Evolutionary conservation across 2,329 filamentous ascomycete species (phyloP).

Genomic region (Fusarium heterosporum): DNA sequence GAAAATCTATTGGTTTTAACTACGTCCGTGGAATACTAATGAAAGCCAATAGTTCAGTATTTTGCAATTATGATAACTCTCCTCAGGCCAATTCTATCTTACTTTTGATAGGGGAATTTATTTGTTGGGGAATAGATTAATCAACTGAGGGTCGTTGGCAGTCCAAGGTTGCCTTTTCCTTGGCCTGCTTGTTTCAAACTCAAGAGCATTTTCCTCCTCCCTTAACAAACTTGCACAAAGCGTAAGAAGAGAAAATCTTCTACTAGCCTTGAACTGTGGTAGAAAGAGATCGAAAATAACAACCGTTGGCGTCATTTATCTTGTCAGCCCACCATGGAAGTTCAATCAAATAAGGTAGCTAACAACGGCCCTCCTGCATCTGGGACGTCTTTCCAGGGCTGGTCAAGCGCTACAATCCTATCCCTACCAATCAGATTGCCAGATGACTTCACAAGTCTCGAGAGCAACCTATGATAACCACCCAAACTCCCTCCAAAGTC

Average conservation of each 20-base stretch:
- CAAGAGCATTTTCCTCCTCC: background rate
- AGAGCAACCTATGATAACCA: conserved; percentile 38
- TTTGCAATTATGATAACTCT: background rate
- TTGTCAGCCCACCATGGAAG: conserved; percentile 1
- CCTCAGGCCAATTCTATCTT: background rate
- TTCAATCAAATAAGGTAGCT: conserved; percentile 7
- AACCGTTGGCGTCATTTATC: conserved; percentile 18
- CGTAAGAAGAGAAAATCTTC: background rate
- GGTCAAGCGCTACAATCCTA: background rate
- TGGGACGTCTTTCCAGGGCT: conserved; percentile 3
- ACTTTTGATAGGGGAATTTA: background rate
- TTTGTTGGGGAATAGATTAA: background rate
- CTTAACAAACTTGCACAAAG: background rate
- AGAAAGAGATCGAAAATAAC: background rate
- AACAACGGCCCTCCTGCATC: conserved; percentile 15
- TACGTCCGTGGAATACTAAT: background rate
- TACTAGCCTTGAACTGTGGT: background rate
- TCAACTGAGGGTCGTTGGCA: conserved; percentile 4
- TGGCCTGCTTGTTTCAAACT: background rate
- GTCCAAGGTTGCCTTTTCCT: background rate
- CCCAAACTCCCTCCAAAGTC: conserved; percentile 18
- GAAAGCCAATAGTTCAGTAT: background rate
- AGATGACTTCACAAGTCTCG: conserved; percentile 34
- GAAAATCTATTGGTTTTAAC: too few relatives aligned
- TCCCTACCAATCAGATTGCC: conserved; percentile 33